Percentiles rank a stretch among this genome's conserved stretches.
These are phyloP conservation scores for Candida caryicola DNA, from an alignment of 805 yeast genomes.

Conservation along the genomic window DNA sequence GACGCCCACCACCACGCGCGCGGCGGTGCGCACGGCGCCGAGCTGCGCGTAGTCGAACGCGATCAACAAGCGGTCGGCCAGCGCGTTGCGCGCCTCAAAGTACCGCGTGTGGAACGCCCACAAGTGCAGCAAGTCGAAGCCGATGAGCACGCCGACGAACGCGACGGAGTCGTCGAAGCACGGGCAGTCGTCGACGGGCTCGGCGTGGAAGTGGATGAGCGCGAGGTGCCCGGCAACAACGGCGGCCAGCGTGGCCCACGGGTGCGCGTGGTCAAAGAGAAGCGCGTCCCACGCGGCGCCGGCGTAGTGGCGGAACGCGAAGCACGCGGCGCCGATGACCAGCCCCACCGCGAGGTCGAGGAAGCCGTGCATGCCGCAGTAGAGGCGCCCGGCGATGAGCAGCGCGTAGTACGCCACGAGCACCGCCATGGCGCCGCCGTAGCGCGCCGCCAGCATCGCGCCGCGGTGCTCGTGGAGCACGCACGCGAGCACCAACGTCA, in stretches of 20 bases:
- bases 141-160: slow-evolving; percentile 82
- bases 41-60: slow-evolving; percentile 40
- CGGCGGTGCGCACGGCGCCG: slow-evolving; percentile 40
- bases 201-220: slow-evolving; percentile 67
- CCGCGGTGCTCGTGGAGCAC: slow-evolving; percentile 8
- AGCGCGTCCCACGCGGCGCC: slow-evolving; percentile 47
- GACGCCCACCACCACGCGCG: slow-evolving; percentile 64
- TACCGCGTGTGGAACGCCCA: slow-evolving; percentile 30
- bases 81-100: slow-evolving; percentile 18
- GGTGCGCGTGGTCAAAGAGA: slow-evolving; percentile 27
- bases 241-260: slow-evolving; percentile 31
- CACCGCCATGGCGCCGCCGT: slow-evolving; percentile 14
- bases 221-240: slow-evolving; percentile 43
- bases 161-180: slow-evolving; percentile 96
- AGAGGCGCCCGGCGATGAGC: slow-evolving; percentile 75
- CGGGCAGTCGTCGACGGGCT: slow-evolving; percentile 91
- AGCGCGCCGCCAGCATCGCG: slow-evolving; percentile 10
- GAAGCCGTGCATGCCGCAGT: slow-evolving; percentile 98
- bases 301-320: slow-evolving; percentile 42
- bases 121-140: slow-evolving; percentile 67
- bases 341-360: slow-evolving; percentile 71
- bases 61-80: slow-evolving; percentile 33
- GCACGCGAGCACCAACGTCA: slow-evolving; percentile 47
- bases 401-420: slow-evolving; percentile 54
- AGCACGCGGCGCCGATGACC: slow-evolving; percentile 55